These are phyloP conservation scores for Cyclotella cryptica DNA, from an alignment of 108 stramenopile species.

Conservation along the genomic window DNA sequence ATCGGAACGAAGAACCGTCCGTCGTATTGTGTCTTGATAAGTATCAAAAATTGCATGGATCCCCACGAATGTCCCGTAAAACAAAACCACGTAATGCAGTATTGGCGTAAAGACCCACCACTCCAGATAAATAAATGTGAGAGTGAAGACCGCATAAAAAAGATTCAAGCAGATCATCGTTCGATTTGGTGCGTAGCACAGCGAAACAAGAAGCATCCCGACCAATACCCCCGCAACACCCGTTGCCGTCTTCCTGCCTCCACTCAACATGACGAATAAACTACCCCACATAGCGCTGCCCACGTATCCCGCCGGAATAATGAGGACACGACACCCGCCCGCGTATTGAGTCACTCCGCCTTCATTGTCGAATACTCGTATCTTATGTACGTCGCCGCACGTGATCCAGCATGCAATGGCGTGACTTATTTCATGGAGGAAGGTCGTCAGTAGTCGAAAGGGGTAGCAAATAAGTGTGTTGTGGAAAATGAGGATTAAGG, in stretches of 20 bases:
- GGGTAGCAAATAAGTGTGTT: slow-evolving; percentile 42
- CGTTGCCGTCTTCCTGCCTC: slow-evolving; percentile 50
- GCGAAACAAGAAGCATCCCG: slow-evolving; percentile 38
- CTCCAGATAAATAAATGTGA: slow-evolving; percentile 50
- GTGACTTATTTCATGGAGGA: slow-evolving; percentile 53
- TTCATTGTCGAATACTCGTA: slow-evolving; percentile 55
- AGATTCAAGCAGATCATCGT: slow-evolving; percentile 54
- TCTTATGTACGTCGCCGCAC: slow-evolving; percentile 43
- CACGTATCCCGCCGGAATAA: slow-evolving; percentile 58
- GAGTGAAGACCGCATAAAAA: slow-evolving; percentile 43
- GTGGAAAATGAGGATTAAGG: slow-evolving; percentile 46
- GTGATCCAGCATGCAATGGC: slow-evolving; percentile 57
- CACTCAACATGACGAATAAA: slow-evolving; percentile 50
- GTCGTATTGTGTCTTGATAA: slow-evolving; percentile 41
- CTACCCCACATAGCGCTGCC: slow-evolving; percentile 55
- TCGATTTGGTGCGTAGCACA: slow-evolving; percentile 58
- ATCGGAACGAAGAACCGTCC: slow-evolving; percentile 55
- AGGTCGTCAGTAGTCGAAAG: slow-evolving; percentile 55
- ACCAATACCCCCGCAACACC: slow-evolving; percentile 47
- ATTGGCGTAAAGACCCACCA: slow-evolving; percentile 53
- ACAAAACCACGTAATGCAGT: slow-evolving; percentile 49
- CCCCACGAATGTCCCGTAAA: slow-evolving; percentile 55
- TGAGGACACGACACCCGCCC: slow-evolving; percentile 49
- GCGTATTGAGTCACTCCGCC: slow-evolving; percentile 53
- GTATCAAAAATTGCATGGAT: slow-evolving; percentile 52